Conservation (phyloP, 116 monocot species). For the Zostera marina region DNA sequence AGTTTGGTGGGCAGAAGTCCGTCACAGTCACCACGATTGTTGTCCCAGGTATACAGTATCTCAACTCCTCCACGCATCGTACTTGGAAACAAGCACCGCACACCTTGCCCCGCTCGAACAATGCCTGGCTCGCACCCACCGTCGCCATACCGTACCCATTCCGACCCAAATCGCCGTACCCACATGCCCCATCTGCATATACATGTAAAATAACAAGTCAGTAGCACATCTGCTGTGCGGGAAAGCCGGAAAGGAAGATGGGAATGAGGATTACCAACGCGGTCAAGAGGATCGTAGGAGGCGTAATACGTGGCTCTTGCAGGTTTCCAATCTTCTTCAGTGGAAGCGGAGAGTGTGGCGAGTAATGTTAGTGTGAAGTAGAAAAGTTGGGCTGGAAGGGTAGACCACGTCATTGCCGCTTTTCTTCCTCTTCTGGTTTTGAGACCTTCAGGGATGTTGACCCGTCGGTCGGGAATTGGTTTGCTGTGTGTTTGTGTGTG, state of each 20-base stretch:
- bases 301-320: conserved; percentile 82
- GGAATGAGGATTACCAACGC: conserved; percentile 23
- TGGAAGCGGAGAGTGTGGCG: not conserved
- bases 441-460: too few relatives aligned
- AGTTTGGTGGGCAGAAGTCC: conserved; percentile 93
- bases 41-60: conserved; percentile 87
- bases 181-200: conserved; percentile 69
- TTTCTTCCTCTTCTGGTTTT: too few relatives aligned
- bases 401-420: not conserved
- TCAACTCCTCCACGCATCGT: conserved; percentile 72
- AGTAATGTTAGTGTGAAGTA: not conserved
- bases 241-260: not conserved
- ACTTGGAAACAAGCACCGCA: conserved; percentile 94
- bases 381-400: not conserved
- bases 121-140: conserved; percentile 60
- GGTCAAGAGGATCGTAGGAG: conserved; percentile 55
- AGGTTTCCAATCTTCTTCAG: conserved; percentile 61
- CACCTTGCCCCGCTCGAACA: conserved; percentile 57
- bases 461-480: too few relatives aligned
- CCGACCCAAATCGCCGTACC: conserved; percentile 74
- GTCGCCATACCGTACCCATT: conserved; percentile 83
- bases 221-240: not conserved
- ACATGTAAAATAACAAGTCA: not conserved
- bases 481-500: too few relatives aligned
- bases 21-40: conserved; percentile 77